Evolutionary conservation across 768 basidiomycete species (phyloP).

Genomic region (Leccinum imitatum): DNA sequence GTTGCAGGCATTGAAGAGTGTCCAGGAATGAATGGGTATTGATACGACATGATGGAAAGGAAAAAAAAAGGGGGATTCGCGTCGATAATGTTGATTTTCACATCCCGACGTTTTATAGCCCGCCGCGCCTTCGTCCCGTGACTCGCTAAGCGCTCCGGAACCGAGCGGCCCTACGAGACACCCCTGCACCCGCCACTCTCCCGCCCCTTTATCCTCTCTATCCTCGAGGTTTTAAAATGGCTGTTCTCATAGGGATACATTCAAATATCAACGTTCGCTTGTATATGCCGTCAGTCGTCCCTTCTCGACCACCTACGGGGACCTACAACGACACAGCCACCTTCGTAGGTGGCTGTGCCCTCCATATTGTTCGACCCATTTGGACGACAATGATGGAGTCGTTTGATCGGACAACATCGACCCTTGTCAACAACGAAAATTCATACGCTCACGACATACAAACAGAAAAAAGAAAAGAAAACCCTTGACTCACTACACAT

Average conservation of each 20-base stretch:
- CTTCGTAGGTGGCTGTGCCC: neutral
- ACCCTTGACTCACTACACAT: neutral
- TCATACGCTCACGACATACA: neutral
- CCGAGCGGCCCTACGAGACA: constrained; percentile 11
- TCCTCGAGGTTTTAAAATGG: neutral
- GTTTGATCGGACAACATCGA: no score
- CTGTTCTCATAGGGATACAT: neutral
- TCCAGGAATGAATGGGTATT: constrained; percentile 46
- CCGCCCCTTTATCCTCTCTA: neutral
- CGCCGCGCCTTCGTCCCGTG: constrained; percentile 16
- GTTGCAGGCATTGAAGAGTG: constrained; percentile 49
- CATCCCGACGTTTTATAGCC: constrained; percentile 34
- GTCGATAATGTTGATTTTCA: constrained; percentile 8
- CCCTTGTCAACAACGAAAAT: neutral
- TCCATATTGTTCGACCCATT: constrained; percentile 1
- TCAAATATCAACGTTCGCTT: neutral
- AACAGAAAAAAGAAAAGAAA: neutral
- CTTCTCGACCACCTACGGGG: neutral
- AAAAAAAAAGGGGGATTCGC: constrained; percentile 29
- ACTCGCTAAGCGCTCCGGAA: constrained; percentile 20
- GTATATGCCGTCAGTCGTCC: neutral
- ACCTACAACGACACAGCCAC: neutral
- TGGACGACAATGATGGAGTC: neutral
- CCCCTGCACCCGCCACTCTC: neutral
- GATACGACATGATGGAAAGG: constrained; percentile 47